A percentile compares a stretch with the other conserved stretches of the same genome.
These are phyloP conservation scores for Ottelia alismoides DNA, from an alignment of 106 monocot genomes.

Conservation along the genomic window DNA sequence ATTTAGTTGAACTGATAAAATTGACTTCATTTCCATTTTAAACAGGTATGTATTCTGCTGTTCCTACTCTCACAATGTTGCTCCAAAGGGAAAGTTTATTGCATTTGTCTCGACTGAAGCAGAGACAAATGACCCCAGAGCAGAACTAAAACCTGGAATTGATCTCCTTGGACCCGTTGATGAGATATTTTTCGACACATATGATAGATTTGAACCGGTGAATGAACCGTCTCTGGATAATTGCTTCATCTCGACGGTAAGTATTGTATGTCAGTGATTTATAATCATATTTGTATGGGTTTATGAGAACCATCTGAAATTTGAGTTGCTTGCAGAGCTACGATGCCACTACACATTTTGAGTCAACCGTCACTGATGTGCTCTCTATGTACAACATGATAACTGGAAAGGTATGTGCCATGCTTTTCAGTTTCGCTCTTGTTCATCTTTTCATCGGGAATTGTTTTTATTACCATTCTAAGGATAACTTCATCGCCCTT, in stretches of 20 bases:
- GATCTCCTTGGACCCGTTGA: slow-evolving; percentile 92
- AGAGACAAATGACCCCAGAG: slow-evolving; percentile 59
- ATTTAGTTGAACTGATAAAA: too few relatives aligned
- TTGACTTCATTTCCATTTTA: too few relatives aligned
- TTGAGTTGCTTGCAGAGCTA: slow-evolving; percentile 43
- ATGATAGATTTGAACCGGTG: slow-evolving; percentile 72
- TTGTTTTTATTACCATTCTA: too few relatives aligned
- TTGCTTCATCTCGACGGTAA: slow-evolving; percentile 91
- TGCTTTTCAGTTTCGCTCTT: too few relatives aligned
- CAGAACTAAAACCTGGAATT: slow-evolving; percentile 69
- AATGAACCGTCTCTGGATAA: slow-evolving; percentile 75
- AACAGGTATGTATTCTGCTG: slow-evolving; percentile 92
- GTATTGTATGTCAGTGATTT: slow-evolving; percentile 7
- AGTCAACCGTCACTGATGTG: slow-evolving; percentile 72
- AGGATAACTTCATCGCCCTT: too few relatives aligned
- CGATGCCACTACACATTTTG: slow-evolving; percentile 79
- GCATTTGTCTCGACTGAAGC: slow-evolving; percentile 88
- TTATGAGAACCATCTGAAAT: neutral
- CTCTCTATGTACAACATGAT: slow-evolving; percentile 59
- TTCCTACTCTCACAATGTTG: slow-evolving; percentile 86
- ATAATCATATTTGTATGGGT: neutral
- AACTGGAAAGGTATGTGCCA: slow-evolving; percentile 86
- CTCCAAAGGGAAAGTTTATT: slow-evolving; percentile 84
- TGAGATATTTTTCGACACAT: slow-evolving; percentile 83
- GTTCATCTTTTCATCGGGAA: too few relatives aligned